A percentile compares a stretch with the other conserved stretches of the same genome.
These are phyloP conservation scores for Pythium myriotylum DNA, from an alignment of 352 stramenopile genomes.

Conservation along the genomic window DNA sequence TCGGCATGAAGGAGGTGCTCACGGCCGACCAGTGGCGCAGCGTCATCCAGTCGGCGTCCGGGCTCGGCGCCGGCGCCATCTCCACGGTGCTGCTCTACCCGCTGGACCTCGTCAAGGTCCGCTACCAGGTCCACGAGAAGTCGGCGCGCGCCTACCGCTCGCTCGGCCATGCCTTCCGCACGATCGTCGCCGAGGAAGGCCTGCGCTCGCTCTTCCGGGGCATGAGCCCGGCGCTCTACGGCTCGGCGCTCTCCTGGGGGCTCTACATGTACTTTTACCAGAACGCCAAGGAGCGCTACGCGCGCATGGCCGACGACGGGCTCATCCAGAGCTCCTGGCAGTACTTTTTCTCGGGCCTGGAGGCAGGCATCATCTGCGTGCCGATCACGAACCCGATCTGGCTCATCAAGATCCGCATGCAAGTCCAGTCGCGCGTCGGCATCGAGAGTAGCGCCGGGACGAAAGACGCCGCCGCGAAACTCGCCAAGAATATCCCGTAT, in stretches of 20 bases:
- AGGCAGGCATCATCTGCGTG: conserved; percentile 91
- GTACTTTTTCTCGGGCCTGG: conserved; percentile 81
- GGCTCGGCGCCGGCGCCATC: conserved; percentile 75
- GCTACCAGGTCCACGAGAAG: conserved; percentile 96
- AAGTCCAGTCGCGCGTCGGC: conserved; percentile 79
- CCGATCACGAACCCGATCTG: conserved; percentile 98
- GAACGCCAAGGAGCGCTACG: conserved; percentile 90
- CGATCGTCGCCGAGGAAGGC: conserved; percentile 87
- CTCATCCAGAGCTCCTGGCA: conserved; percentile 79
- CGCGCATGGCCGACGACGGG: conserved; percentile 65
- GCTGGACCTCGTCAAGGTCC: conserved; percentile 97
- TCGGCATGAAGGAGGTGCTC: conserved; percentile 43
- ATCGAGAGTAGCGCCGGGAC: conserved; percentile 43
- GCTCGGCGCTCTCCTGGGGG: conserved; percentile 95
- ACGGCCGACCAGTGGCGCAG: conserved; percentile 64
- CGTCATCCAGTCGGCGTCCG: conserved; percentile 67
- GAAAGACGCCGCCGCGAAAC: conserved; percentile 59
- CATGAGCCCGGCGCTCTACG: conserved; percentile 95
- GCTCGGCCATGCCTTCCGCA: conserved; percentile 69
- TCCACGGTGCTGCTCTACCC: conserved; percentile 92
- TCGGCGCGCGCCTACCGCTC: conserved; percentile 70
- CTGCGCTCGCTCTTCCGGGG: conserved; percentile 92
- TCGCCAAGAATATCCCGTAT: conserved; percentile 67
- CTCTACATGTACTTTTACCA: conserved; percentile 99
- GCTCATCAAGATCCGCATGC: conserved; percentile 98